A percentile compares a stretch with the other conserved stretches of the same genome.
Conservation (phyloP, 2,329 filamentous ascomycete species). For the Davidsoniella virescens region DNA sequence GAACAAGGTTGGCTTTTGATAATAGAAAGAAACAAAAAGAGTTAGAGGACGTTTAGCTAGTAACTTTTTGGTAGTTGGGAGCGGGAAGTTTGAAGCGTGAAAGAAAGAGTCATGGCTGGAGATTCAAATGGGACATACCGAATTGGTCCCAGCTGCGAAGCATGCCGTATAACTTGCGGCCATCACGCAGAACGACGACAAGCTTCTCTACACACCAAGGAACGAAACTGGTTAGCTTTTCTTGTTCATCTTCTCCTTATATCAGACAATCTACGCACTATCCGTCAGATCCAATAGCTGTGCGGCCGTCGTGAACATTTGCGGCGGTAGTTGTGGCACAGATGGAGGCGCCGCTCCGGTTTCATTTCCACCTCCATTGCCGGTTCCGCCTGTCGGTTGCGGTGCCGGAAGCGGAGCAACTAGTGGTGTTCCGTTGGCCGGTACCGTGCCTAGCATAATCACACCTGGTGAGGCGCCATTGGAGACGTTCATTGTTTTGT, state of each 20-base stretch:
- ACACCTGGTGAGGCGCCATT: constrained; percentile 5
- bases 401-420: constrained; percentile 19
- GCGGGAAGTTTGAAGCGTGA: constrained; percentile 4
- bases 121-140: constrained; percentile 40
- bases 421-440: constrained; percentile 11
- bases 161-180: constrained; percentile 83
- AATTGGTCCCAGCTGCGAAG: constrained; percentile 96
- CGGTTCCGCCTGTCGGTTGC: constrained; percentile 14
- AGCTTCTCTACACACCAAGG: constrained; percentile 60
- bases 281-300: constrained; percentile 93
- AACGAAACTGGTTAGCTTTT: background rate
- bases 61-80: background rate
- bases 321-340: constrained; percentile 56
- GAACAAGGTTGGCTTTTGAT: constrained; percentile 70
- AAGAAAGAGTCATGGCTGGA: background rate
- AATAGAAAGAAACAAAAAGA: background rate
- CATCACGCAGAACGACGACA: constrained; percentile 78
- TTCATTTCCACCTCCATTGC: background rate
- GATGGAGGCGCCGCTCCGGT: constrained; percentile 15
- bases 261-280: constrained; percentile 48
- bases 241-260: background rate
- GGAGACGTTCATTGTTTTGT: constrained; percentile 4
- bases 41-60: constrained; percentile 8
- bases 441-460: constrained; percentile 8
- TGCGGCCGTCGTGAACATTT: constrained; percentile 97